Percentiles rank a stretch among this genome's conserved stretches.
phyloP scores from a whole-genome alignment of 495 filamentous ascomycete genomes.

The Poronia punctata region DNA sequence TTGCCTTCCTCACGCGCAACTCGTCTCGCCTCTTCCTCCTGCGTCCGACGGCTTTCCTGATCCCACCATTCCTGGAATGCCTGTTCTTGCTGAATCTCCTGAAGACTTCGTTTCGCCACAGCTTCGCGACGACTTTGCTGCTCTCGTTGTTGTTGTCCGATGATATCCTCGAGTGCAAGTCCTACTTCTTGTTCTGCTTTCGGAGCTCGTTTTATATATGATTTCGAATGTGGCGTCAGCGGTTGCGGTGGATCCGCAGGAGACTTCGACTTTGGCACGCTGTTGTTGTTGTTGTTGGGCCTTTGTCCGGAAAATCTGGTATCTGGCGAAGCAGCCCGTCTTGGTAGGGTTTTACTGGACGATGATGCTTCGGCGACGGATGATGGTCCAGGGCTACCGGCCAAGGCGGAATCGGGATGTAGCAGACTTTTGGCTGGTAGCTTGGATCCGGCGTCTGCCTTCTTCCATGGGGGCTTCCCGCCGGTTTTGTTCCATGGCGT shows the following conservation, averaged over 20 bases:
- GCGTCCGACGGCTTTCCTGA: constrained; percentile 65
- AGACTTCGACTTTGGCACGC: constrained; percentile 7
- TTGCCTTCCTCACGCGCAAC: constrained; percentile 22
- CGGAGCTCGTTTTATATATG: constrained; percentile 36
- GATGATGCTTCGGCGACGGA: constrained; percentile 25
- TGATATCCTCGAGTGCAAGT: constrained; percentile 78
- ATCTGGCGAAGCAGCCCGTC: constrained; percentile 48
- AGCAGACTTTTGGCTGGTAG: constrained; percentile 25
- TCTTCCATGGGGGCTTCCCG: constrained; percentile 67
- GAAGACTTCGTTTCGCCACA: constrained; percentile 73
- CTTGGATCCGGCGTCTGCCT: constrained; percentile 30
- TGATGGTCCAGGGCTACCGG: constrained; percentile 39
- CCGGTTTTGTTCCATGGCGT: constrained; percentile 28
- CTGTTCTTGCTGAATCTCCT: constrained; percentile 94
- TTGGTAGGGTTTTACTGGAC: constrained; percentile 21
- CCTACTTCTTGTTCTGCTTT: constrained; percentile 53
- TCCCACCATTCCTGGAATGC: constrained; percentile 99
- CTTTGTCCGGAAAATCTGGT: constrained; percentile 48
- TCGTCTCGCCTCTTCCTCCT: constrained; percentile 55
- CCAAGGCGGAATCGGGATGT: constrained; percentile 34
- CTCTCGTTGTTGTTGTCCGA: constrained; percentile 76
- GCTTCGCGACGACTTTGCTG: constrained; percentile 78
- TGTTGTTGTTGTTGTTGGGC: constrained; percentile 14
- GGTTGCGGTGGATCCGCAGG: constrained; percentile 18
- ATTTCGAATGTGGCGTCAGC: constrained; percentile 44